Evolutionary conservation across 495 filamentous ascomycete species (phyloP), one percentile per base, ranked within the genome.

Genomic region (Xylaria venustula): DNA sequence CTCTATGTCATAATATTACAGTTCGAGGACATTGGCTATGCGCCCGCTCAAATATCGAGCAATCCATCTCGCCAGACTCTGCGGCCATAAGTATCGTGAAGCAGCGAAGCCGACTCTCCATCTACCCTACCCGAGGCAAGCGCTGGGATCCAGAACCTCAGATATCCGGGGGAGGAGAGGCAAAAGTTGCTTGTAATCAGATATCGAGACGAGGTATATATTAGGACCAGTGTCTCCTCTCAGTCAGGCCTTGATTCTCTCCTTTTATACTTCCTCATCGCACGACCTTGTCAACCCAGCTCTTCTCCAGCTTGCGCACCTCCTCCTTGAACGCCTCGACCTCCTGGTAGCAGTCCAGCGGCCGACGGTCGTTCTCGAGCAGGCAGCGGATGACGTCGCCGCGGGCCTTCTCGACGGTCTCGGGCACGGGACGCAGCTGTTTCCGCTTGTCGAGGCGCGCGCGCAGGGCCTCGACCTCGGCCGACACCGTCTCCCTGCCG

Each of bases 321-420:
- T 95, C 91, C 65, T 81, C 81, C 82, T 90, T 94, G 67, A 98
- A 98, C 28, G 77, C 81, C 75, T 91, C 89, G 19, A 98, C 93
- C 82, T 98, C 95, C 74, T 85, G 83, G 88, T 91, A 98, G 82
- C 94, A 98, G 81, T 98, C 88, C 71, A 98, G 75, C 71, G 94
- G 95, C 75, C 92, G 82, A 52, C 92, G 79, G 69, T 98, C 93
- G 77, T 97, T 89, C 69, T 86, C 80, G 64, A 88, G 78, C 79
- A 98, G 79, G 74, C 94, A 98, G 47, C 83, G 81, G 61, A 94
- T 85, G 49, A 98, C 88, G 61, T 88, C 83, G 59, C 82, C 77
- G 70, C 88, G 89, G 36, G 95, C 92, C 73, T 80, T 81, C 72
- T 89, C 83, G 26, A 97, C 83, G 48, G 76, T 80, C 59, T 86